Conservation (phyloP, 768 basidiomycete species). For the Neoboletus brunneissimus region DNA sequence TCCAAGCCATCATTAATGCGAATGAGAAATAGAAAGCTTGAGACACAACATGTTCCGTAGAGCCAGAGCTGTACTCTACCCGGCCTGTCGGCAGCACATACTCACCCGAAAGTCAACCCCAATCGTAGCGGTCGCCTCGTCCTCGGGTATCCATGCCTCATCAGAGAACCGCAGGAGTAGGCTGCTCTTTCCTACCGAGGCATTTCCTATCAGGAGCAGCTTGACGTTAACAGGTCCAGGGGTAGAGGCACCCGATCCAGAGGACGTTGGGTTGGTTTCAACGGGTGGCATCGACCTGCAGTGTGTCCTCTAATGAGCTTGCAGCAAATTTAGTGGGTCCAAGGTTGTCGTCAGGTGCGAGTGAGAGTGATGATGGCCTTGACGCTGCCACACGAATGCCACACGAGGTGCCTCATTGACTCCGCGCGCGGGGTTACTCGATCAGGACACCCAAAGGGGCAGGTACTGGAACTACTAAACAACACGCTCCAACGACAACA, state of each 20-base stretch:
- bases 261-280: slow-evolving; percentile 22
- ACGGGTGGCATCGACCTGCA: slow-evolving; percentile 15
- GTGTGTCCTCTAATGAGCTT: background rate
- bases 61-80: background rate
- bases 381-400: background rate
- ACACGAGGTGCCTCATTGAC: slow-evolving; percentile 19
- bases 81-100: background rate
- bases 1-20: background rate
- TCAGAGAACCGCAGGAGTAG: slow-evolving; percentile 93
- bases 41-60: background rate
- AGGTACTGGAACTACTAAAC: background rate
- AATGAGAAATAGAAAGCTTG: background rate
- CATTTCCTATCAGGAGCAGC: slow-evolving; percentile 81
- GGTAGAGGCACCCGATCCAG: slow-evolving; percentile 24
- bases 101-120: slow-evolving; percentile 83
- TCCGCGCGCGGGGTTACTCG: slow-evolving; percentile 18
- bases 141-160: slow-evolving; percentile 90
- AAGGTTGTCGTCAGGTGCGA: background rate
- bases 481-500: background rate
- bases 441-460: slow-evolving; percentile 1
- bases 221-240: slow-evolving; percentile 77
- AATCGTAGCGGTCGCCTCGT: slow-evolving; percentile 83
- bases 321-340: background rate
- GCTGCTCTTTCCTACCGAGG: slow-evolving; percentile 91
- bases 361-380: background rate